These are phyloP conservation scores for Colletotrichum horii DNA, from an alignment of 2,329 filamentous ascomycete species.

Conservation along the genomic window DNA sequence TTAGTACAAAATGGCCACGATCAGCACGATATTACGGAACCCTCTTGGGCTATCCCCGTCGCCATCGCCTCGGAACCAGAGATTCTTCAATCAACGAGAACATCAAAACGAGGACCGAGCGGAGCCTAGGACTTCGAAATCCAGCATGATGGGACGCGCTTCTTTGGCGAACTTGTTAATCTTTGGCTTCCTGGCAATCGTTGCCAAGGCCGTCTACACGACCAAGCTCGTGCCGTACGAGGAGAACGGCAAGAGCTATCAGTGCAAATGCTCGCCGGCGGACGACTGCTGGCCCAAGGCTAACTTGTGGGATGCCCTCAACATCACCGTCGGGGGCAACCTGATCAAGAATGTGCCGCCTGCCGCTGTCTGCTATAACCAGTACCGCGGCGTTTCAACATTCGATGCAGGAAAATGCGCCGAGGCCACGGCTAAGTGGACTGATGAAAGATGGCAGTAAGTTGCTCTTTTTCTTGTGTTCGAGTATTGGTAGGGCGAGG, in stretches of 20 bases:
- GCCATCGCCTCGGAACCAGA: neutral
- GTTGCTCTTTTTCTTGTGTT: constrained; percentile 14
- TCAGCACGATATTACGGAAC: neutral
- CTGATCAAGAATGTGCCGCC: constrained; percentile 54
- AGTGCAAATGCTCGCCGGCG: constrained; percentile 52
- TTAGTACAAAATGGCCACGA: constrained; percentile 9
- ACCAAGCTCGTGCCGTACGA: neutral
- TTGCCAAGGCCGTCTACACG: neutral
- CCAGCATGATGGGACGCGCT: neutral
- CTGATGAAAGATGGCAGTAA: constrained; percentile 42
- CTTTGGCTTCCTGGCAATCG: neutral
- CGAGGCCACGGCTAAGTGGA: constrained; percentile 33
- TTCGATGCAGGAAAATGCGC: constrained; percentile 40
- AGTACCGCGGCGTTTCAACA: constrained; percentile 29
- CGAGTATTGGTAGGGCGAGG: neutral
- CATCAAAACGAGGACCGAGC: neutral
- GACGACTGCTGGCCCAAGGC: constrained; percentile 55
- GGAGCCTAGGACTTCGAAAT: neutral
- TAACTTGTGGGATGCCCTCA: constrained; percentile 48
- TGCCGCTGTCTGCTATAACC: constrained; percentile 48
- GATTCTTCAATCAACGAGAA: neutral
- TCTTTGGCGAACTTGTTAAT: neutral
- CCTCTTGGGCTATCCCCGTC: neutral
- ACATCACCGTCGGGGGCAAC: constrained; percentile 50
- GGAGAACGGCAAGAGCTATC: constrained; percentile 7